phyloP scores from a whole-genome alignment of 345 rosid species.

The Brassica napus region DNA sequence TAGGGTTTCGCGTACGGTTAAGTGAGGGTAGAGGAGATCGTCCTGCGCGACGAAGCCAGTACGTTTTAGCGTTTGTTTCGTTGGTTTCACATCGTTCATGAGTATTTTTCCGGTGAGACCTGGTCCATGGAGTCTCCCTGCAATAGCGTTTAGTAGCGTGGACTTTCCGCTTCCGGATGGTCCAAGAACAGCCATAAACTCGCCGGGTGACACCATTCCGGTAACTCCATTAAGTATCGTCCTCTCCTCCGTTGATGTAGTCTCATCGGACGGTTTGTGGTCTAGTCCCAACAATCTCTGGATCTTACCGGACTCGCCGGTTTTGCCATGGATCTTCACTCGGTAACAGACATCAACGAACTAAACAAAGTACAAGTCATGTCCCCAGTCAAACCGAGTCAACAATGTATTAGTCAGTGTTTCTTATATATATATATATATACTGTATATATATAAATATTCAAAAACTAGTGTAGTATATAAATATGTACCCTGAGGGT shows the following conservation, averaged over 20 bases:
- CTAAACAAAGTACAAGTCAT: constrained; percentile 46
- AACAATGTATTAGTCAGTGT: neutral
- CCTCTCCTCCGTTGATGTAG: constrained; percentile 50
- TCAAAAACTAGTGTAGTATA: neutral
- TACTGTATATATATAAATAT: neutral
- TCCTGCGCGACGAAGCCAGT: constrained; percentile 94
- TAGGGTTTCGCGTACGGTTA: constrained; percentile 88
- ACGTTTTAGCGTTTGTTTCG: constrained; percentile 54
- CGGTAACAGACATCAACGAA: constrained; percentile 69
- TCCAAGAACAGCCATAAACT: constrained; percentile 85
- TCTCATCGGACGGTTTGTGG: constrained; percentile 33
- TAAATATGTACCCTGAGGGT: constrained; percentile 61
- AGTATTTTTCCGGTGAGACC: constrained; percentile 69
- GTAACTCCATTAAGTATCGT: constrained; percentile 65
- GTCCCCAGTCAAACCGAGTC: constrained; percentile 35
- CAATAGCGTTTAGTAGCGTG: constrained; percentile 70
- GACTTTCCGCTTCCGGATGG: constrained; percentile 98
- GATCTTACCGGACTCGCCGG: constrained; percentile 31
- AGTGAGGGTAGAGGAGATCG: constrained; percentile 87
- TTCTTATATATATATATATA: neutral
- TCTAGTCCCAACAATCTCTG: constrained; percentile 41
- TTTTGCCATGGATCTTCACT: constrained; percentile 47
- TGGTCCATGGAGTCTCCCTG: constrained; percentile 66
- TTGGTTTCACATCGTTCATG: constrained; percentile 52
- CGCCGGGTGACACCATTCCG: constrained; percentile 82